These are phyloP conservation scores for Seiridium cupressi DNA, from an alignment of 2,329 filamentous ascomycete species.

Conservation along the genomic window DNA sequence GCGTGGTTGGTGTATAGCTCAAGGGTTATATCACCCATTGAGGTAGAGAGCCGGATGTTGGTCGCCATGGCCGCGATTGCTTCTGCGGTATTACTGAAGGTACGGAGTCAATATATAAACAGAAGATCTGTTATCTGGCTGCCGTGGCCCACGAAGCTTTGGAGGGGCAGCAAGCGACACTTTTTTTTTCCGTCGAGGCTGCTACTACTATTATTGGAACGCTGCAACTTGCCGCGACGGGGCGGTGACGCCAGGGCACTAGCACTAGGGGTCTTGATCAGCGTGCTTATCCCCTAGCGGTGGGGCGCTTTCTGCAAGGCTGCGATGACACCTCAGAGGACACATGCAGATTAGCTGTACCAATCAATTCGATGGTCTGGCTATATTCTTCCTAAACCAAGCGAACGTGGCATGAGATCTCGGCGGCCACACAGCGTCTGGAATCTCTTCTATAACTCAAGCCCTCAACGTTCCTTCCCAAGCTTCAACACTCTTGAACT, in stretches of 20 bases:
- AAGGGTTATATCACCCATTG: constrained; percentile 80
- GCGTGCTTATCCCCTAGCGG: neutral
- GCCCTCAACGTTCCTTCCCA: too few species aligned
- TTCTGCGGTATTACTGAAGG: too few species aligned
- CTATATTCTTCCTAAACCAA: too few species aligned
- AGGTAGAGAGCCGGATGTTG: constrained; percentile 78
- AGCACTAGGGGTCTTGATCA: neutral
- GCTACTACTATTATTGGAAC: neutral
- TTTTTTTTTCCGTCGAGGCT: neutral
- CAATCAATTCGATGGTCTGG: neutral
- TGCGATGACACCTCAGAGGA: neutral
- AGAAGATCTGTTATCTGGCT: too few species aligned
- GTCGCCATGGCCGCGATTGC: constrained; percentile 59
- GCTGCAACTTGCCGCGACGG: neutral
- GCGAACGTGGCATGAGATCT: too few species aligned
- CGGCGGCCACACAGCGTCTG: too few species aligned
- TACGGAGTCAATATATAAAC: too few species aligned
- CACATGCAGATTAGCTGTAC: neutral
- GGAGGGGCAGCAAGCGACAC: neutral
- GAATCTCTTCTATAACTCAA: too few species aligned
- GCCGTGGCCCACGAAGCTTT: neutral
- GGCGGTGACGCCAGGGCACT: neutral
- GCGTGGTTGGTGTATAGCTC: constrained; percentile 92
- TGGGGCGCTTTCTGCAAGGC: neutral
- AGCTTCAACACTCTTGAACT: too few species aligned